These are phyloP conservation scores for Lunularia cruciata DNA, from an alignment of 225 moss, liverwort and hornwort genomes.

Conservation along the genomic window DNA sequence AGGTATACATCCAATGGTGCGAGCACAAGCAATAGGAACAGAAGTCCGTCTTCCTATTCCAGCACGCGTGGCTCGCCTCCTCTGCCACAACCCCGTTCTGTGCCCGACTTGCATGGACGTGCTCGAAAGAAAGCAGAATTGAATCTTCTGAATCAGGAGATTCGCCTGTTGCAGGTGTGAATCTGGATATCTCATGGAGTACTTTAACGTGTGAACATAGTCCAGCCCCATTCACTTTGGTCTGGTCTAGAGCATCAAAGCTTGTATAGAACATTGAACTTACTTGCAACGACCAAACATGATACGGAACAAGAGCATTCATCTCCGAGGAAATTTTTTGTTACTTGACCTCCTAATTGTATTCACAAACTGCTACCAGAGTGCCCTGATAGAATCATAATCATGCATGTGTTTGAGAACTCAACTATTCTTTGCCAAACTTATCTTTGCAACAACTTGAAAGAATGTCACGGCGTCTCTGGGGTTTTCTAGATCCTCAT, in stretches of 20 bases:
- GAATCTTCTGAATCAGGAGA: conserved; percentile 44
- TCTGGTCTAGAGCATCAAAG: background rate
- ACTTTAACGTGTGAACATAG: background rate
- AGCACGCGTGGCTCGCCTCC: background rate
- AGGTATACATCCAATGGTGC: conserved; percentile 27
- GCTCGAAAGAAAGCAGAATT: conserved; percentile 48
- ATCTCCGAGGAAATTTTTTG: no score
- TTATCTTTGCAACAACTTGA: no score
- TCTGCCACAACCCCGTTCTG: conserved; percentile 45
- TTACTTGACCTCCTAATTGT: no score
- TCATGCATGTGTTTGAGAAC: no score
- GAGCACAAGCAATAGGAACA: conserved; percentile 31
- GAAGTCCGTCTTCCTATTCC: conserved; percentile 19
- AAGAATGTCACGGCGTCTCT: no score
- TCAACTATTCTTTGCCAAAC: no score
- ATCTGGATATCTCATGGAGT: background rate
- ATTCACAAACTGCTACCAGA: no score
- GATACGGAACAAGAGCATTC: no score
- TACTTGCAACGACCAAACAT: no score
- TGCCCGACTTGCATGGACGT: conserved; percentile 45
- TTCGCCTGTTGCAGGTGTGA: conserved; percentile 39
- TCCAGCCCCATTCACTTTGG: background rate
- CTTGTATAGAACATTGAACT: no score
- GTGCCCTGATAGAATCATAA: no score
- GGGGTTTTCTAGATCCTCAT: no score